Base-by-base conservation (phyloP, 176 grass and related monocot genomes). In the Oryza nivara region DNA sequence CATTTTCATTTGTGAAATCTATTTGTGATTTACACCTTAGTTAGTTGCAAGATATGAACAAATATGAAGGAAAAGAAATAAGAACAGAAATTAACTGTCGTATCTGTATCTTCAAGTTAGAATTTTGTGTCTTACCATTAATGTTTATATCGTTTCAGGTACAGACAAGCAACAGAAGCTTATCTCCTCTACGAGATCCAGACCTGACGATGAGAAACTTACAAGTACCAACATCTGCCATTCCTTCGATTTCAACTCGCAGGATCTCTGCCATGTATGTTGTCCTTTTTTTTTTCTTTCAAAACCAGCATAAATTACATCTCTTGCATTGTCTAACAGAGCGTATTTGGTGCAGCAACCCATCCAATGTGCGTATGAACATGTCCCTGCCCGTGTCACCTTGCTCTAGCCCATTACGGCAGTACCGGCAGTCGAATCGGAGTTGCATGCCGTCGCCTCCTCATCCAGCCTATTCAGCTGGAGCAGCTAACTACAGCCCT, bases 381-480 rank as follows among this genome's bases (percentile, higher is more conserved):
- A 83, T 94, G 83, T 98, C 96, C 11, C 81, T 98, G 43, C 96
- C 96, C 0, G 96, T 98, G 1, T 98, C 96, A 11, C 96, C 96
- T 0, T 93, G 96, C 83, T 88, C 89, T 46, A 98, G 96, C 81
- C 96, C 96, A 3, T 43, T 85, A 51, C 88, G 96, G 86, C 87
- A 92, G 67, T 85, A 88, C 72, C 83, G 83, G 63, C 92, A 92
- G 70, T 54, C 82, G 11, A 98, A 98, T 47, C 75, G 93, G 65
- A 98, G 93, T 74, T 98, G 96, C 75, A 75, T 98, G 74, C 93
- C 93, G 11, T 98, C 96, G 15, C 93, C 93, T 34, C 93, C 96
- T 87, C 93, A 98, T 81, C 89, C 93, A 65, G 91, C 91, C 12
- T 98, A 87, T 80, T 98, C 92, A 73, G 91, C 93, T 20, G 91